Conservation (phyloP, 2,329 filamentous ascomycete species). For the Xylariaceae sp. region DNA sequence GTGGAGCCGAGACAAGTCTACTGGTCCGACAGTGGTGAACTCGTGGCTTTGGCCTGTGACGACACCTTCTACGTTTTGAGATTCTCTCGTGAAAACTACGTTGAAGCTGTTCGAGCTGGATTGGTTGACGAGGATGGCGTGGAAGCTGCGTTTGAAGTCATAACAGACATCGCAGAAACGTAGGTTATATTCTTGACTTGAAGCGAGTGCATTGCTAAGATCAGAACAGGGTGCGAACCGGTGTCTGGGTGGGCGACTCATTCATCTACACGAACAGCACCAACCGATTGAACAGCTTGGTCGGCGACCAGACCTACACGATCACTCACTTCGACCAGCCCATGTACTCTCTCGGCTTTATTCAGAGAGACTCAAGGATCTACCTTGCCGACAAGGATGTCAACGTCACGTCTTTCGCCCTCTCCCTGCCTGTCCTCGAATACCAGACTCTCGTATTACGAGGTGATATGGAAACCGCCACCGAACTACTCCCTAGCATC, state of each 20-base stretch:
- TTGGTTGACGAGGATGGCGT: constrained; percentile 86
- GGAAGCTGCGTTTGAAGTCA: constrained; percentile 91
- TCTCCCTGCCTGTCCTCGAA: constrained; percentile 89
- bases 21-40: constrained; percentile 95
- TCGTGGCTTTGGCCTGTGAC: constrained; percentile 88
- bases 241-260: constrained; percentile 97
- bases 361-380: constrained; percentile 88
- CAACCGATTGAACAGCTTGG: constrained; percentile 94
- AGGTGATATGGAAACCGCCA: constrained; percentile 86
- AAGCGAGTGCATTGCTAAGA: constrained; percentile 22
- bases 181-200: constrained; percentile 34
- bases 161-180: constrained; percentile 92
- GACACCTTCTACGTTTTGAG: constrained; percentile 92
- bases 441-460: constrained; percentile 95
- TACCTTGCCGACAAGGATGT: constrained; percentile 97
- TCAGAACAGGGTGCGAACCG: constrained; percentile 68
- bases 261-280: constrained; percentile 98
- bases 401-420: constrained; percentile 78
- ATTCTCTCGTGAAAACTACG: constrained; percentile 83
- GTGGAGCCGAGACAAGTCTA: constrained; percentile 70
- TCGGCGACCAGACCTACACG: constrained; percentile 96
- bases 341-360: constrained; percentile 92
- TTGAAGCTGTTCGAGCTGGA: constrained; percentile 75
- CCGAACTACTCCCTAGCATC: constrained; percentile 76
- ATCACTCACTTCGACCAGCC: constrained; percentile 94